A percentile compares a stretch with the other conserved stretches of the same genome.
Evolutionary conservation across 495 filamentous ascomycete species (phyloP).

Genomic region (Penicillium bialowiezense): DNA sequence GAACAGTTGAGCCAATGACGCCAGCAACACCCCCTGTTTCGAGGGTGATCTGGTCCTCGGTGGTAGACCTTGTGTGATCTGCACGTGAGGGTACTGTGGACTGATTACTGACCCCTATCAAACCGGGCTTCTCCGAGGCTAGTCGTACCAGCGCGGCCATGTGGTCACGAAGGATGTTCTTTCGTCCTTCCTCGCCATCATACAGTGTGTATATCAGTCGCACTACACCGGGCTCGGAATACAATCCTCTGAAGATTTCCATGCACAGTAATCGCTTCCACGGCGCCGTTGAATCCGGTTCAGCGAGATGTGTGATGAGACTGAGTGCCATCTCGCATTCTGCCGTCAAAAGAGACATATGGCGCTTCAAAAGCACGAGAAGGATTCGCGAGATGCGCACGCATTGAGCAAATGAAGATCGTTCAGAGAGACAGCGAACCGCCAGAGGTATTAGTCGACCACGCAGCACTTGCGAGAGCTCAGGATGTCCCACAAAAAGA

Average conservation of each 20-base stretch:
- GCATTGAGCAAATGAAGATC: conserved; percentile 75
- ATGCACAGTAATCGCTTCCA: conserved; percentile 91
- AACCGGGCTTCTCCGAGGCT: conserved; percentile 80
- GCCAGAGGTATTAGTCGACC: conserved; percentile 79
- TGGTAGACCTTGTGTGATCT: conserved; percentile 41
- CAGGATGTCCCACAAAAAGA: conserved; percentile 73
- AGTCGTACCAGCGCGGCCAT: conserved; percentile 82
- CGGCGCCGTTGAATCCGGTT: conserved; percentile 68
- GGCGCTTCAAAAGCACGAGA: conserved; percentile 70
- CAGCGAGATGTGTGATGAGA: conserved; percentile 82
- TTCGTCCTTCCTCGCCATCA: conserved; percentile 70
- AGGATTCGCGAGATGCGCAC: conserved; percentile 79
- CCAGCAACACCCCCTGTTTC: conserved; percentile 87
- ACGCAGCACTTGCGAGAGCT: conserved; percentile 77
- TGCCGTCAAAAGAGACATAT: conserved; percentile 67
- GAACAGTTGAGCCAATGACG: conserved; percentile 76
- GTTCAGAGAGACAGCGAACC: conserved; percentile 73
- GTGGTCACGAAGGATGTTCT: conserved; percentile 73
- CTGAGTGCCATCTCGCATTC: conserved; percentile 85
- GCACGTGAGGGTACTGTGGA: conserved; percentile 67
- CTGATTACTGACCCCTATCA: conserved; percentile 84
- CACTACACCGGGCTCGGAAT: conserved; percentile 72
- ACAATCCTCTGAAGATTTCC: conserved; percentile 83
- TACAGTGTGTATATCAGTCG: conserved; percentile 78
- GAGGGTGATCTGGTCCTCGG: conserved; percentile 76